A percentile compares a stretch with the other conserved stretches of the same genome.
Evolutionary conservation across 2,329 filamentous ascomycete genomes (phyloP).

Genomic region (Fusarium setosum): DNA sequence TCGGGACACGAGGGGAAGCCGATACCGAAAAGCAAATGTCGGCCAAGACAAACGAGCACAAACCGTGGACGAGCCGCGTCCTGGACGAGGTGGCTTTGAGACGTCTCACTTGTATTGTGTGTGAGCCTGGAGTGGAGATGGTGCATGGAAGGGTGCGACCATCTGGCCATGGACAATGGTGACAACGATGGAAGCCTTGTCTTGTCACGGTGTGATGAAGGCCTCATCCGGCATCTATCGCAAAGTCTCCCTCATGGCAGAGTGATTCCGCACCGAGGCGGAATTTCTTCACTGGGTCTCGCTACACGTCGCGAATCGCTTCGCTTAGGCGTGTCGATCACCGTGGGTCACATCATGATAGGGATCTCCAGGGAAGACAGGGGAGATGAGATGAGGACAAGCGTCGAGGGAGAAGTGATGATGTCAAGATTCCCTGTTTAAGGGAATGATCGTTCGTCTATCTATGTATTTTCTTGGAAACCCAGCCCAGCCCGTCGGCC

Average conservation of each 20-base stretch:
- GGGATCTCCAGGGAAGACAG: constrained; percentile 25
- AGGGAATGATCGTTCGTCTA: constrained; percentile 19
- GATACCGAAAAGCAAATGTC: constrained; percentile 31
- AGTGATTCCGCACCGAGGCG: constrained; percentile 8
- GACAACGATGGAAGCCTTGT: constrained; percentile 3
- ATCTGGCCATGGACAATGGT: constrained; percentile 3
- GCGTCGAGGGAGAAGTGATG: constrained; percentile 25
- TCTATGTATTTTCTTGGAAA: constrained; percentile 21
- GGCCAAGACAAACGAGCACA: constrained; percentile 21
- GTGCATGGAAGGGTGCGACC: constrained; percentile 11
- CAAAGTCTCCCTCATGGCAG: constrained; percentile 18
- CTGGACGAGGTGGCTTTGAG: constrained; percentile 24
- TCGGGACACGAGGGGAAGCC: constrained; percentile 18
- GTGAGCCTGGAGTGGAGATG: constrained; percentile 17
- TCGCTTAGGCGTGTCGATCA: constrained; percentile 24
- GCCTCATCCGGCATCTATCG: constrained; percentile 3
- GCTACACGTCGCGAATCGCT: constrained; percentile 20
- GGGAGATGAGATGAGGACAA: constrained; percentile 25
- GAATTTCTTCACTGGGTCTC: constrained; percentile 33
- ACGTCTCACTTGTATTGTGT: constrained; percentile 30
- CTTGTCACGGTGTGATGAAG: constrained; percentile 2
- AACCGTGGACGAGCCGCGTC: constrained; percentile 3
- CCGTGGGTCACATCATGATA: constrained; percentile 18
- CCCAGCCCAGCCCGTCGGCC: constrained; percentile 2
- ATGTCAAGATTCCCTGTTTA: constrained; percentile 25